Conservation (phyloP, 164 flowering plant species). For the Vitis rupestris region DNA sequence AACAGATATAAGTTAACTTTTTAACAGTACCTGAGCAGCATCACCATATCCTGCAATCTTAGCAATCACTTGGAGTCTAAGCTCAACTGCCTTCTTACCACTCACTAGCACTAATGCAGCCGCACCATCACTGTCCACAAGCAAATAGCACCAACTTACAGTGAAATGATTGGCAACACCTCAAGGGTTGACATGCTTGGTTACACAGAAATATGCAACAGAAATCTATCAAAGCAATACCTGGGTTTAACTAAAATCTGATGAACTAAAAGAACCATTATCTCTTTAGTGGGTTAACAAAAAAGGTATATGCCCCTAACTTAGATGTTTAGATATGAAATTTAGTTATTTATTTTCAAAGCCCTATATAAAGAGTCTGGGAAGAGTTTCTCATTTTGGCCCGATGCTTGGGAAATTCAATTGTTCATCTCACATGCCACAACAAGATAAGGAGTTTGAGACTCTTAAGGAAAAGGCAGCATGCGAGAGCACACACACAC, state of each 20-base stretch:
- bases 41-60: conserved; percentile 80
- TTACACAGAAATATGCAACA: too few species aligned
- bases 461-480: not conserved
- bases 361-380: too few species aligned
- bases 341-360: too few species aligned
- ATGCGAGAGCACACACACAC: not conserved
- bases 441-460: not conserved
- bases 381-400: too few species aligned
- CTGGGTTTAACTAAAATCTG: not conserved
- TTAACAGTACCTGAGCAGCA: conserved; percentile 82
- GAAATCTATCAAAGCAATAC: not conserved
- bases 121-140: conserved; percentile 75
- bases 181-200: too few species aligned
- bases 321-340: too few species aligned
- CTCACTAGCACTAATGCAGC: conserved; percentile 90
- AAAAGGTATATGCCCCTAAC: not conserved
- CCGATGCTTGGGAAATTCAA: not conserved
- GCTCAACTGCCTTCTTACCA: conserved; percentile 72
- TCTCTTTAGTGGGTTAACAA: not conserved
- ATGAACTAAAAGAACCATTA: not conserved
- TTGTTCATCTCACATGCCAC: not conserved
- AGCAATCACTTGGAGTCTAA: conserved; percentile 77
- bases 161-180: not conserved
- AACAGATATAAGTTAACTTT: not conserved
- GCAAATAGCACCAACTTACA: not conserved